Conservation (phyloP, 1,139 yeast genomes). For the Hansenula sp. region DNA sequence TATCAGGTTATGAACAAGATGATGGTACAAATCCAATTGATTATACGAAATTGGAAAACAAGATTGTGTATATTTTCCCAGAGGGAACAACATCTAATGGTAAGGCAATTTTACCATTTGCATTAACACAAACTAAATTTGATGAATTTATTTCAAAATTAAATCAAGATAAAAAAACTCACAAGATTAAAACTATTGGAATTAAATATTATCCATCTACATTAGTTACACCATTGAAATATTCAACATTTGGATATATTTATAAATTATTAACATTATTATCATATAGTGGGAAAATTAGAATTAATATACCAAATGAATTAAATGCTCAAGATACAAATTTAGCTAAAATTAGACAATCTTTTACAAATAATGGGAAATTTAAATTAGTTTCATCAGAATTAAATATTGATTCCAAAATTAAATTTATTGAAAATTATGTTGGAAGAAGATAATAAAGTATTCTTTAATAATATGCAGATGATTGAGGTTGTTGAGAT, state of each 20-base stretch:
- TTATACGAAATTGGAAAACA: conserved; percentile 22
- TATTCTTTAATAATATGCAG: conserved; percentile 7
- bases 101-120: conserved; percentile 49
- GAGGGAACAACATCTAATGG: conserved; percentile 76
- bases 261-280: conserved; percentile 19
- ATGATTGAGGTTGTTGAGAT: neutral
- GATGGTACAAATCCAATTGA: neutral
- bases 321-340: conserved; percentile 13
- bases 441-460: conserved; percentile 9
- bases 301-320: conserved; percentile 22
- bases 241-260: conserved; percentile 13
- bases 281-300: conserved; percentile 24
- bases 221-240: conserved; percentile 26
- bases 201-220: conserved; percentile 36
- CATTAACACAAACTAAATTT: conserved; percentile 20
- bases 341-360: conserved; percentile 27
- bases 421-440: conserved; percentile 28
- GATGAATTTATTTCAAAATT: conserved; percentile 17
- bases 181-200: conserved; percentile 38
- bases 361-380: conserved; percentile 34
- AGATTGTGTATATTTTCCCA: conserved; percentile 45
- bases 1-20: conserved; percentile 16
- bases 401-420: conserved; percentile 27
- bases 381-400: conserved; percentile 32
- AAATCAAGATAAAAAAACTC: conserved; percentile 10